These are phyloP conservation scores for Medicago arabica DNA, from an alignment of 306 rosid genomes.

Conservation along the genomic window DNA sequence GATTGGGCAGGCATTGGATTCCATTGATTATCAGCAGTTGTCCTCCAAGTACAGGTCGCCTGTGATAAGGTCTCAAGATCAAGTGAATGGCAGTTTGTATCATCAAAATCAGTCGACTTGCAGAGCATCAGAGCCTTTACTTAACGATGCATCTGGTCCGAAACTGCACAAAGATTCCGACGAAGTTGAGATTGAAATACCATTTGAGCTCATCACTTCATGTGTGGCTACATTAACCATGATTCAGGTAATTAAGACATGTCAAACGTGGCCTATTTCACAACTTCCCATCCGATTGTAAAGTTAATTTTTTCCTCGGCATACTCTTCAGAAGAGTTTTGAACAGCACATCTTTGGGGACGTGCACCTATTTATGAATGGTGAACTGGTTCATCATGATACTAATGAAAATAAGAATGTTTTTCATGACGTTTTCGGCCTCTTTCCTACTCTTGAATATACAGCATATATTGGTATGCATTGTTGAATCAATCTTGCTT, in stretches of 20 bases:
- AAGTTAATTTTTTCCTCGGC: neutral
- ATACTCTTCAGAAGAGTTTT: slow-evolving; percentile 12
- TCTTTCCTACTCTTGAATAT: neutral
- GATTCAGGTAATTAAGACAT: slow-evolving; percentile 73
- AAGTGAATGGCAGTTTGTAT: slow-evolving; percentile 57
- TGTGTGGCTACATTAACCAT: slow-evolving; percentile 82
- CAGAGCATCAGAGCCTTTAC: slow-evolving; percentile 49
- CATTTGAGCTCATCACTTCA: slow-evolving; percentile 82
- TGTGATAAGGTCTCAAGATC: slow-evolving; percentile 59
- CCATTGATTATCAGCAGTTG: slow-evolving; percentile 57
- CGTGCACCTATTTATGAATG: neutral
- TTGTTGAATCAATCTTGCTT: slow-evolving; percentile 24
- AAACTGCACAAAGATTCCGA: slow-evolving; percentile 51
- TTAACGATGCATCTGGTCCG: slow-evolving; percentile 53
- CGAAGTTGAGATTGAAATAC: slow-evolving; percentile 65
- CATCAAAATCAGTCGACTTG: slow-evolving; percentile 47
- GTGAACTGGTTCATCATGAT: neutral
- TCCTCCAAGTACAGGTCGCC: slow-evolving; percentile 52
- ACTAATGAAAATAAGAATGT: neutral
- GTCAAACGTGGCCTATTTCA: neutral
- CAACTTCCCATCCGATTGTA: slow-evolving; percentile 1
- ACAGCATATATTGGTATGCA: neutral
- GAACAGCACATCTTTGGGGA: neutral
- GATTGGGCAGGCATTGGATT: slow-evolving; percentile 77
- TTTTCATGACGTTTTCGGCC: slow-evolving; percentile 5